Evolutionary conservation across 2,329 filamentous ascomycete species (phyloP).

Genomic region (Fusarium burgessii): DNA sequence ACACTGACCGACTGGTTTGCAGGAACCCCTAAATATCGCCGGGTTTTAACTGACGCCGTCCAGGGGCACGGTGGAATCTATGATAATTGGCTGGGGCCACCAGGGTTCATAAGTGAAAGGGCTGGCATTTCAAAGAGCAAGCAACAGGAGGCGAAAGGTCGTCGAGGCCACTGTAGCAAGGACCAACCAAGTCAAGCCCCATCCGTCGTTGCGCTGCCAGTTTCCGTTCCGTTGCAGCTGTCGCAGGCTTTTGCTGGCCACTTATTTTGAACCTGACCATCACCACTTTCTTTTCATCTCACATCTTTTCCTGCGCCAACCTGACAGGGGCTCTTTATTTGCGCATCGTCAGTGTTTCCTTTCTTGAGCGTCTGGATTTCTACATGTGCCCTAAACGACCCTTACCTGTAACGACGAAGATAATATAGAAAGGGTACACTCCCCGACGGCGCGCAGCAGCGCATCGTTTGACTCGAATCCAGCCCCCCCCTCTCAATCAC

Average conservation of each 20-base stretch:
- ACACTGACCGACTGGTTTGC: slow-evolving; percentile 7
- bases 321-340: slow-evolving; percentile 35
- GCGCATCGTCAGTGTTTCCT: slow-evolving; percentile 39
- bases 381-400: slow-evolving; percentile 11
- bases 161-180: slow-evolving; percentile 34
- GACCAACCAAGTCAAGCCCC: slow-evolving; percentile 28
- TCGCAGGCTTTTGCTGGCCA: slow-evolving; percentile 31
- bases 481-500: slow-evolving; percentile 41
- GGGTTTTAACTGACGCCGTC: slow-evolving; percentile 17
- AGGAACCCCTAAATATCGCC: slow-evolving; percentile 45
- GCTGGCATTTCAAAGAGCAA: slow-evolving; percentile 15
- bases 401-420: slow-evolving; percentile 33
- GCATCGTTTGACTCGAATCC: slow-evolving; percentile 40
- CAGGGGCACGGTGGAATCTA: slow-evolving; percentile 3
- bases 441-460: slow-evolving; percentile 35
- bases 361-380: slow-evolving; percentile 19
- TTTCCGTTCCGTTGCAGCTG: slow-evolving; percentile 32
- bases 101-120: slow-evolving; percentile 28
- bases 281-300: slow-evolving; percentile 38
- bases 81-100: slow-evolving; percentile 35
- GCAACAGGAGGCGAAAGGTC: slow-evolving; percentile 27
- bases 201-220: slow-evolving; percentile 28
- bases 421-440: slow-evolving; percentile 29
- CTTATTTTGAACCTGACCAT: slow-evolving; percentile 36
- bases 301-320: slow-evolving; percentile 37